Conservation (phyloP, 2,329 filamentous ascomycete species). For the Aspergillus niger region DNA sequence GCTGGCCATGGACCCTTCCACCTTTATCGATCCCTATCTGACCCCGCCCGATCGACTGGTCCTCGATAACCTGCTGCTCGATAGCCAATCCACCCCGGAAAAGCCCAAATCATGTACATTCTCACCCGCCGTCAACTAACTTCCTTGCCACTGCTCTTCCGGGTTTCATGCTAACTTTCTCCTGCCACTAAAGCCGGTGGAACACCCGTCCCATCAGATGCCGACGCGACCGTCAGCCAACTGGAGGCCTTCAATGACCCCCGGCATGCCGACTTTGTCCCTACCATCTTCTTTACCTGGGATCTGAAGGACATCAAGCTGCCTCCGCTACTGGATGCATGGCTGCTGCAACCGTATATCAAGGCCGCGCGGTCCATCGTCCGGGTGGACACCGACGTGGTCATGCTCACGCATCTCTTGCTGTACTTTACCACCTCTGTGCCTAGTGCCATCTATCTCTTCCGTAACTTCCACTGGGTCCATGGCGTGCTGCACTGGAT, state of each 20-base stretch:
- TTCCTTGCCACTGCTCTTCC: neutral
- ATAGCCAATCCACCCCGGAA: conserved; percentile 21
- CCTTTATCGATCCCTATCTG: conserved; percentile 36
- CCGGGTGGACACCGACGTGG: conserved; percentile 69
- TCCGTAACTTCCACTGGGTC: conserved; percentile 65
- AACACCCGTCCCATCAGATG: neutral
- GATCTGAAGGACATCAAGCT: conserved; percentile 51
- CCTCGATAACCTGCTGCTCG: conserved; percentile 40
- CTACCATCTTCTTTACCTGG: conserved; percentile 57
- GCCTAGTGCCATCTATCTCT: conserved; percentile 68
- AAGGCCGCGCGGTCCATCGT: conserved; percentile 58
- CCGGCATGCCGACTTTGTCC: conserved; percentile 51
- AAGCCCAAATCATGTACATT: neutral
- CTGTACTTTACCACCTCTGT: conserved; percentile 70
- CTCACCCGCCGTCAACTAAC: neutral
- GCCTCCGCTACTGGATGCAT: conserved; percentile 46
- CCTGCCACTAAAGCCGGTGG: conserved; percentile 15
- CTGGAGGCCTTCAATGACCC: conserved; percentile 55
- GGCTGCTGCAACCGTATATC: conserved; percentile 63
- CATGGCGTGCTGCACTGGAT: conserved; percentile 67
- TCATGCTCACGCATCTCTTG: conserved; percentile 75
- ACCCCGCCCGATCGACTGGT: conserved; percentile 45
- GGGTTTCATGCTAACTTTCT: neutral
- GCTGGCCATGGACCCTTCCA: conserved; percentile 31
- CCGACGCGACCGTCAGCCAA: conserved; percentile 40